Conservation (phyloP, 2,329 filamentous ascomycete genomes). For the Calonectria pseudoturangicola region DNA sequence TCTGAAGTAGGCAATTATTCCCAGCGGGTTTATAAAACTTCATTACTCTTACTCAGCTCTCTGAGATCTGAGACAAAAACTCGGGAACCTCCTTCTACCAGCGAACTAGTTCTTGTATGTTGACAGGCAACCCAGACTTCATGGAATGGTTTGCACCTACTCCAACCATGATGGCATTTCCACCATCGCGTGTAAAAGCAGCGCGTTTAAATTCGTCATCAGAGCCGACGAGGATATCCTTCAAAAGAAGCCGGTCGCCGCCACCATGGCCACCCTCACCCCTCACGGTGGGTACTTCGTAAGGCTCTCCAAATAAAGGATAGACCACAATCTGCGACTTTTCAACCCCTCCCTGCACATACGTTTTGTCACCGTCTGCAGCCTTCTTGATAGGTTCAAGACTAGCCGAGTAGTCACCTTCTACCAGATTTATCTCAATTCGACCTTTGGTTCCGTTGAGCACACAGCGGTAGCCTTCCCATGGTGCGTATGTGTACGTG, state of each 20-base stretch:
- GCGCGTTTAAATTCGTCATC: neutral
- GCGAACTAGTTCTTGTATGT: slow-evolving; percentile 47
- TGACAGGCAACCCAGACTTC: slow-evolving; percentile 48
- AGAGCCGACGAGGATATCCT: neutral
- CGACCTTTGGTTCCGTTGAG: slow-evolving; percentile 5
- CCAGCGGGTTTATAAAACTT: no score
- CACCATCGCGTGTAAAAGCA: slow-evolving; percentile 73
- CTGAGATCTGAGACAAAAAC: no score
- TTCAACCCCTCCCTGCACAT: neutral
- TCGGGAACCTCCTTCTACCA: slow-evolving; percentile 36
- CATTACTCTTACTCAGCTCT: no score
- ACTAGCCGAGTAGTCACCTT: neutral
- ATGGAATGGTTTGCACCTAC: slow-evolving; percentile 76
- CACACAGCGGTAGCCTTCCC: neutral
- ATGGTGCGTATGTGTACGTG: neutral
- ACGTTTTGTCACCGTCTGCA: neutral
- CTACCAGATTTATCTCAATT: neutral
- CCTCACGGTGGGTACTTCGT: neutral
- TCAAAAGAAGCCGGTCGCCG: neutral
- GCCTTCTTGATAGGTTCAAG: neutral
- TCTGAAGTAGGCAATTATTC: no score
- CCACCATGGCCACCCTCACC: neutral
- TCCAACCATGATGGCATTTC: slow-evolving; percentile 74
- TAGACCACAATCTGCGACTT: neutral
- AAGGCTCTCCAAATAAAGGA: neutral